phyloP scores from a whole-genome alignment of 2,329 filamentous ascomycete genomes.

The Calycina marina region DNA sequence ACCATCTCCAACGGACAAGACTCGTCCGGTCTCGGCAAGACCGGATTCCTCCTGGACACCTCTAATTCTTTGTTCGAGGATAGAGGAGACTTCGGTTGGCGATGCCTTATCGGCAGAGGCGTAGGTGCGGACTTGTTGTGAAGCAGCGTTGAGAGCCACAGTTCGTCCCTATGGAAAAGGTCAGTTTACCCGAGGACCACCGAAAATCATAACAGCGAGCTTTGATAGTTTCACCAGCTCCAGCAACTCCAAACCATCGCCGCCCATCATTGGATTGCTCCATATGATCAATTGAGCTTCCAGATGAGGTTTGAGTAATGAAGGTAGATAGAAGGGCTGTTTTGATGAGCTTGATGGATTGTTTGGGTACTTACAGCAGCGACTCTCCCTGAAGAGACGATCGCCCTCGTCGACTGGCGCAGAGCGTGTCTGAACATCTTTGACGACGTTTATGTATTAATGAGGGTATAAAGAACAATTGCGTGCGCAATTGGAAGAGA shows the following conservation, averaged over 20 bases:
- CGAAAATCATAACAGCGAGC: conserved; percentile 25
- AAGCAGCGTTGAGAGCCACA: conserved; percentile 57
- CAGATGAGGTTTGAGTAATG: conserved; percentile 27
- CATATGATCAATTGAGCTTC: conserved; percentile 25
- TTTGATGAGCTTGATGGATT: conserved; percentile 23
- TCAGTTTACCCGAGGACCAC: conserved; percentile 39
- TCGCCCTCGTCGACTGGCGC: conserved; percentile 87
- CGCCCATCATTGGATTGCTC: no score
- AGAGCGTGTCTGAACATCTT: conserved; percentile 98
- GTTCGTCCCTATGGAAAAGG: conserved; percentile 62
- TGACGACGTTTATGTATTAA: conserved; percentile 37
- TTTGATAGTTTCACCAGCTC: no score
- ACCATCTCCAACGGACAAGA: conserved; percentile 99
- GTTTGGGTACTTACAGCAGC: conserved; percentile 69
- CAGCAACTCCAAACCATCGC: conserved; percentile 27
- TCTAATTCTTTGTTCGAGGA: conserved; percentile 97
- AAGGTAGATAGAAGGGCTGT: conserved; percentile 24
- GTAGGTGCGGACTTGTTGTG: conserved; percentile 70
- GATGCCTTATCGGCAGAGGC: conserved; percentile 86
- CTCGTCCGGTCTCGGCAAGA: conserved; percentile 96
- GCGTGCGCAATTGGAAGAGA: conserved; percentile 49
- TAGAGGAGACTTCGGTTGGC: conserved; percentile 96
- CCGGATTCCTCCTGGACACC: conserved; percentile 94
- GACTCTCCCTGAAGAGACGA: conserved; percentile 84
- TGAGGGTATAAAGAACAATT: conserved; percentile 43